A percentile compares a stretch with the other conserved stretches of the same genome.
These are phyloP conservation scores for Liriodendron chinense DNA, from an alignment of 164 flowering plant species.

Conservation along the genomic window DNA sequence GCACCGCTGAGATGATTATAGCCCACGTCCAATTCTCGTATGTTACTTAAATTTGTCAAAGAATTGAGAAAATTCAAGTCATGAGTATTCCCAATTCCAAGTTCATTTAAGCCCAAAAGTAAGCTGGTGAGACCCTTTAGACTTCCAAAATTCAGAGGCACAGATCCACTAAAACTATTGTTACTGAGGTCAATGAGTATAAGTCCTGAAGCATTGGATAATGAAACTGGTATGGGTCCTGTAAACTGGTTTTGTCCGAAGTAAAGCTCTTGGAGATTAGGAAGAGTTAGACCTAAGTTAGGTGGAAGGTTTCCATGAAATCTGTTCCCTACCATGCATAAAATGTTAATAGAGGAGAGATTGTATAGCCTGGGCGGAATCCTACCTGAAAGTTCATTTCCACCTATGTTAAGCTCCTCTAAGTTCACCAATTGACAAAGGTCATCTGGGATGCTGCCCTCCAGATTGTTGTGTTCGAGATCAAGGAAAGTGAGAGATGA, in stretches of 20 bases:
- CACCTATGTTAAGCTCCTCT: not conserved
- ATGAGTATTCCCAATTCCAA: not conserved
- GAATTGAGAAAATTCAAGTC: not conserved
- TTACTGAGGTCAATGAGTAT: not conserved
- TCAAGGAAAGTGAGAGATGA: not conserved
- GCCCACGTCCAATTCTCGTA: not conserved
- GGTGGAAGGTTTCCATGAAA: slow-evolving; percentile 23
- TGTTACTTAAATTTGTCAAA: not conserved
- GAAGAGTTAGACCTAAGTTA: slow-evolving; percentile 25
- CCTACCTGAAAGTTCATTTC: not conserved
- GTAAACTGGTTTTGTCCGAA: not conserved
- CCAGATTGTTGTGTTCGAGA: not conserved
- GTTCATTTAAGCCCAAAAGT: not conserved
- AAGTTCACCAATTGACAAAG: not conserved
- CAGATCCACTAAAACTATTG: not conserved
- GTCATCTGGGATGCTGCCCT: not conserved
- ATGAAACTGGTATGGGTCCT: slow-evolving; percentile 1
- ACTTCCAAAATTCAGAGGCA: not conserved
- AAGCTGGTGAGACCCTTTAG: not conserved
- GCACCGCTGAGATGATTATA: not conserved
- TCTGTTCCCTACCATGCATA: slow-evolving; percentile 11
- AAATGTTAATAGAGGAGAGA: slow-evolving; percentile 18
- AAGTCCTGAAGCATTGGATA: not conserved
- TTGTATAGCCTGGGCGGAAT: slow-evolving; percentile 29
- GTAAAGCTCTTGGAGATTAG: slow-evolving; percentile 13